Evolutionary conservation across 495 filamentous ascomycete species (phyloP), one percentile per base, ranked within the genome.

Genomic region (Parachaetomium inaequale): DNA sequence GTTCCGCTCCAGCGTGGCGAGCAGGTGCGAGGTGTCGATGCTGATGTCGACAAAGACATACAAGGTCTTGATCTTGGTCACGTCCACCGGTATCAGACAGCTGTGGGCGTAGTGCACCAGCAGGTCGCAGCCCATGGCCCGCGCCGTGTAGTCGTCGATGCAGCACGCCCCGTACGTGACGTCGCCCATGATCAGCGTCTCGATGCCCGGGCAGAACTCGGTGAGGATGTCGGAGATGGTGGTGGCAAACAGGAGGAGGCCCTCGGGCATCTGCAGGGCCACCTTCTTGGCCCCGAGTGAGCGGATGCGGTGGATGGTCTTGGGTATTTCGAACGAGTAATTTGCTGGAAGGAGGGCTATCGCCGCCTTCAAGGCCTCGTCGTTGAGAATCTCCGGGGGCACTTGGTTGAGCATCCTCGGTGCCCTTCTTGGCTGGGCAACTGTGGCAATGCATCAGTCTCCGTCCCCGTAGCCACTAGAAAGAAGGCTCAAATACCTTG

Each of bases 121-220:
- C 3, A 99, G 77, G 71, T 99, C 94, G 68, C 94, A 99, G 1
- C 90, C 95, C 28, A 99, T 82, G 0, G 94, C 94, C 21, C 94
- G 84, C 0, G 94, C 94, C 0, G 94, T 98, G 76, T 93, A 99
- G 77, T 99, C 94, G 71, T 99, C 94, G 63, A 99, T 97, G 70
- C 94, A 99, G 79, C 94, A 99, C 3, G 94, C 94, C 50, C 94
- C 94, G 76, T 99, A 99, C 0, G 94, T 99, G 28, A 99, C 94
- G 67, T 99, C 94, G 54, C 95, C 94, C 94, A 99, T 98, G 72
- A 99, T 98, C 17, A 97, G 78, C 0, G 95, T 97, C 68, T 93
- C 88, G 43, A 86, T 87, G 4, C 90, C 92, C 0, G 92, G 87
- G 73, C 94, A 99, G 79, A 99, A 99, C 64, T 89, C 86, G 12